Evolutionary conservation across 2,329 filamentous ascomycete genomes (phyloP), one percentile per base, ranked within the genome.

Genomic region (Cladosporium cucumerinum): DNA sequence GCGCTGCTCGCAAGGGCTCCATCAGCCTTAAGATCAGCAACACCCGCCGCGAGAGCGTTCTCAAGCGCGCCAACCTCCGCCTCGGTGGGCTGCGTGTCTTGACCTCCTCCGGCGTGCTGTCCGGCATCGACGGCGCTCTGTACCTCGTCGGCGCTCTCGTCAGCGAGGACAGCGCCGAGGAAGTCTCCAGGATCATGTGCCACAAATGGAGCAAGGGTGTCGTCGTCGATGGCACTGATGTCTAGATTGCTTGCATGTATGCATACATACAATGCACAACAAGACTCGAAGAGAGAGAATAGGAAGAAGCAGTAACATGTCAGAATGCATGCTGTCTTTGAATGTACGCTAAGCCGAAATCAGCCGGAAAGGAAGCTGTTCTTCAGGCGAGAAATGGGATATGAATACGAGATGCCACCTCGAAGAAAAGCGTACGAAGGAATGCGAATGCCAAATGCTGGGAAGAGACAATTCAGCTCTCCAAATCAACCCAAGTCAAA

Each of bases 61-160:
- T 88, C 71, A 88, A 91, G 72, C 89, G 92, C 73, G 88, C 88
- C 59, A 87, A 88, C 71, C 88, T 93, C 86, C 86, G 89, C 69
- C 85, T 93, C 64, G 83, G 84, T 67, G 85, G 86, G 23, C 79
- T 88, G 77, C 80, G 91, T 69, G 88, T 96, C 69, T 88, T 97
- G 73, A 96, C 92, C 69, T 86, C 86, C 69, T 91, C 91, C 70
- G 92, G 92, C 69, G 83, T 92, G 71, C 89, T 88, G 75, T 88
- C 89, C 78, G 92, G 92, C 75, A 82, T 96, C 63, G 92, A 96
- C 82, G 92, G 92, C 63, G 84, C 89, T 71, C 81, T 96, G 80
- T 95, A 96, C 81, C 84, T 96, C 75, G 88, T 96, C 77, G 90
- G 89, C 78, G 91, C 92, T 70, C 80, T 96, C 77, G 91, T 94